Evolutionary conservation across 331 rosid species (phyloP), one percentile per base, ranked within the genome.

Genomic region (Saraca asoca): DNA sequence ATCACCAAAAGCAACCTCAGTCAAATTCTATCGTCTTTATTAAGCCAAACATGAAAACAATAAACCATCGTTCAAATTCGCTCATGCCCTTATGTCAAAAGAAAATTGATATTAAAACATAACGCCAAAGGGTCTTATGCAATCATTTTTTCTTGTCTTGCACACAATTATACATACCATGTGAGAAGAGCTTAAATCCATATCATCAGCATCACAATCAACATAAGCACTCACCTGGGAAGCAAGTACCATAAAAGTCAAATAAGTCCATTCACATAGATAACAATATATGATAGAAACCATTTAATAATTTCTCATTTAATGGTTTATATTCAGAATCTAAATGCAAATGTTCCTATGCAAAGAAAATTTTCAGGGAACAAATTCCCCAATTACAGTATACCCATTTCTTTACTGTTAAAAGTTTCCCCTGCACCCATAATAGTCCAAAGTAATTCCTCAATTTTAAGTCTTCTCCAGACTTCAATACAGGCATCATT

Each of bases 161-260:
- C n/a, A n/a, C n/a, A 24, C 31, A 24, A 24, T 24, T 24, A 1
- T 24, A 24, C 91, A 70, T 75, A 87, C 98, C 68, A 29, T 58
- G 80, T 56, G 80, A 71, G 61, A 60, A 51, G 74, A 77, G 71
- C 71, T 68, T 16, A 60, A 51, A 72, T 79, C 72, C 66, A 62
- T 70, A 48, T 76, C 81, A 65, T 70, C 81, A 14, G 76, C 82
- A 57, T 79, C 84, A 38, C 68, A 68, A 75, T 66, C 80, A 75
- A 74, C 61, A 59, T 58, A 82, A 58, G 87, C 85, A 76, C 80
- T 79, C 67, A 79, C 85, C 90, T 88, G 88, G 45, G 15, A 69
- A 80, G 65, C 75, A 80, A 78, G 58, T 16, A 71, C 31, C 38
- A 49, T 34, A 43, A 38, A 59, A 73, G 74, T 52, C 52, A 68